Percentiles rank a stretch among this genome's conserved stretches.
phyloP scores from a whole-genome alignment of 768 basidiomycete genomes.

The Phlegmacium glaucopus region DNA sequence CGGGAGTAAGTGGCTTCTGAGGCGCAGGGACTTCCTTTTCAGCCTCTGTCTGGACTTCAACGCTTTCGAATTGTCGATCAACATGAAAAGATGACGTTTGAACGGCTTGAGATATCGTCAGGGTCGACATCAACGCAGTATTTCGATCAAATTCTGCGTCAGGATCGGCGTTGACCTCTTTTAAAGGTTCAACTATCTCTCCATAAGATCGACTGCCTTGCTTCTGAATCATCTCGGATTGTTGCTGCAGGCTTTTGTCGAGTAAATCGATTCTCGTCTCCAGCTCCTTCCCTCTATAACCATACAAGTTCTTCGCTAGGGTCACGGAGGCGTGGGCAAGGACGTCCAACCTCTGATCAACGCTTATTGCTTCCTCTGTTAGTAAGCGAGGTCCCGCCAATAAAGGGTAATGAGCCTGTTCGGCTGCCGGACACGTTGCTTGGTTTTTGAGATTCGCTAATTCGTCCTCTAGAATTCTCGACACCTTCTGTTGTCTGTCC shows the following conservation, averaged over 20 bases:
- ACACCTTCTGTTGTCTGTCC: neutral
- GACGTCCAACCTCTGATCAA: slow-evolving; percentile 13
- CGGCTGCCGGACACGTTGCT: neutral
- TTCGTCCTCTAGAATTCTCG: neutral
- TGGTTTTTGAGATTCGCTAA: neutral
- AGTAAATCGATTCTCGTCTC: slow-evolving; percentile 8
- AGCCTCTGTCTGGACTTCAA: slow-evolving; percentile 5
- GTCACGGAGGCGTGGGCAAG: slow-evolving; percentile 14
- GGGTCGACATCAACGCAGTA: no score
- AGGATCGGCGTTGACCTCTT: no score
- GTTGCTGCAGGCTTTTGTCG: slow-evolving; percentile 10
- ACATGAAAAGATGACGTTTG: neutral
- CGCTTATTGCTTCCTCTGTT: slow-evolving; percentile 6
- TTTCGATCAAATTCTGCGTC: no score
- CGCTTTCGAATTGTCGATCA: neutral
- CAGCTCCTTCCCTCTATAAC: slow-evolving; percentile 10
- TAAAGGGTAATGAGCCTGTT: neutral
- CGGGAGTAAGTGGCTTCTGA: slow-evolving; percentile 4
- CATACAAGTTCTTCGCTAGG: slow-evolving; percentile 12
- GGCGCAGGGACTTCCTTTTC: neutral
- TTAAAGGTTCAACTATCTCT: no score
- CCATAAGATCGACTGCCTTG: no score
- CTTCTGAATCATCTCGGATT: slow-evolving; percentile 10
- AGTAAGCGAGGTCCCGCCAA: neutral
- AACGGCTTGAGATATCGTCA: neutral